phyloP scores from a whole-genome alignment of 108 stramenopile genomes.

The Ochromonas danica region DNA sequence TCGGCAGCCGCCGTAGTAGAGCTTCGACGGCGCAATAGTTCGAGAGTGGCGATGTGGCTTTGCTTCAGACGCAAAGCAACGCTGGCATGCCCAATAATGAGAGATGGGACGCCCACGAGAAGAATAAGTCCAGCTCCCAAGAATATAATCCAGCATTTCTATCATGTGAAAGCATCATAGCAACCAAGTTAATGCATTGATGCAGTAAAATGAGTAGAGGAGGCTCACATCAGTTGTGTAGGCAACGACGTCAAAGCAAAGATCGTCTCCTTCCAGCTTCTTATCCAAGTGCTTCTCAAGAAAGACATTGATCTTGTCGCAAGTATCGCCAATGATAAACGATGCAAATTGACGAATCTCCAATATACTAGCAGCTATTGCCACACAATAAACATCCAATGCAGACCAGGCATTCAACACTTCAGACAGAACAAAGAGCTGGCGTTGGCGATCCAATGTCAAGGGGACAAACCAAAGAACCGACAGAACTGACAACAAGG shows the following conservation, averaged over 20 bases:
- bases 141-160: constrained; percentile 1
- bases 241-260: constrained; percentile 30
- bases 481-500: constrained; percentile 61
- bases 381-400: constrained; percentile 25
- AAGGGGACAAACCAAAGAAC: constrained; percentile 69
- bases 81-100: neutral
- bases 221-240: no score
- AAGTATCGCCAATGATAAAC: constrained; percentile 42
- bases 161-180: no score
- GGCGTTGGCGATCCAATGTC: constrained; percentile 59
- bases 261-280: constrained; percentile 27
- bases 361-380: constrained; percentile 20
- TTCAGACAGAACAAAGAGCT: constrained; percentile 68
- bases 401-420: constrained; percentile 56
- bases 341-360: constrained; percentile 41
- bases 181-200: no score
- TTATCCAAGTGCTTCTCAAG: neutral
- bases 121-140: neutral
- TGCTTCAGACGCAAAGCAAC: neutral
- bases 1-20: neutral
- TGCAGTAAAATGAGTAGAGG: no score
- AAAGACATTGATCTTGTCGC: constrained; percentile 37
- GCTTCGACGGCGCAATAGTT: neutral
- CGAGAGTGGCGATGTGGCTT: neutral
- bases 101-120: neutral